Percentiles rank a stretch among this genome's conserved stretches.
These are phyloP conservation scores for Adansonia rubrostipa DNA, from an alignment of 441 rosid species.

Conservation along the genomic window DNA sequence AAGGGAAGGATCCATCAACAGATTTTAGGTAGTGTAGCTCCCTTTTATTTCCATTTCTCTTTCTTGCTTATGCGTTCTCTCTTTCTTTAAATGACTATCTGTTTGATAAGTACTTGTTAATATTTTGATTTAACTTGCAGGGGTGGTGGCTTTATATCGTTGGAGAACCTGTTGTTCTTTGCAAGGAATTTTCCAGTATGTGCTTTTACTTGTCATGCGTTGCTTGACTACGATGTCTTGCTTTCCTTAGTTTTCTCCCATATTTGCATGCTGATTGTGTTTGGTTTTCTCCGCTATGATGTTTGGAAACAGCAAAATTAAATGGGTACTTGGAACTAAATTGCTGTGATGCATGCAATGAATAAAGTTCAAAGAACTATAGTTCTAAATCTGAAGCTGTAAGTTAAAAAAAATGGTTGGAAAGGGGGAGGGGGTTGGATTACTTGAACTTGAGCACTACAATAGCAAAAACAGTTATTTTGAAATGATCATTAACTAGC, in stretches of 20 bases:
- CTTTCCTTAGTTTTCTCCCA: slow-evolving; percentile 1
- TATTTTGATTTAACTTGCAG: slow-evolving; percentile 47
- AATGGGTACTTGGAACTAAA: neutral
- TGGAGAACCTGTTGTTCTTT: slow-evolving; percentile 85
- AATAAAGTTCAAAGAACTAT: neutral
- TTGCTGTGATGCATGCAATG: neutral
- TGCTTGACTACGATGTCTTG: neutral
- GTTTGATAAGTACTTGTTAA: slow-evolving; percentile 14
- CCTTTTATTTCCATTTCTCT: neutral
- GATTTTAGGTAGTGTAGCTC: slow-evolving; percentile 69
- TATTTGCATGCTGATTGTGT: neutral
- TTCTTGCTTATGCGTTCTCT: neutral
- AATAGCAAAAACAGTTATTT: neutral
- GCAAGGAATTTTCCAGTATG: slow-evolving; percentile 72
- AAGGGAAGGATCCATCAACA: slow-evolving; percentile 93
- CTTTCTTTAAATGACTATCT: neutral
- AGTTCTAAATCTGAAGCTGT: neutral
- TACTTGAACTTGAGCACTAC: neutral
- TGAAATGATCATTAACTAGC: neutral
- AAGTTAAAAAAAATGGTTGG: neutral
- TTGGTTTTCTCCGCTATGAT: neutral
- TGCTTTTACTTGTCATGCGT: neutral
- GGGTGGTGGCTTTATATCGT: slow-evolving; percentile 93
- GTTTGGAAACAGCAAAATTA: neutral
- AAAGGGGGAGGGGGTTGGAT: neutral